Evolutionary conservation across 169 alveolate species (phyloP).

Genomic region (Cryptosporidium canis): DNA sequence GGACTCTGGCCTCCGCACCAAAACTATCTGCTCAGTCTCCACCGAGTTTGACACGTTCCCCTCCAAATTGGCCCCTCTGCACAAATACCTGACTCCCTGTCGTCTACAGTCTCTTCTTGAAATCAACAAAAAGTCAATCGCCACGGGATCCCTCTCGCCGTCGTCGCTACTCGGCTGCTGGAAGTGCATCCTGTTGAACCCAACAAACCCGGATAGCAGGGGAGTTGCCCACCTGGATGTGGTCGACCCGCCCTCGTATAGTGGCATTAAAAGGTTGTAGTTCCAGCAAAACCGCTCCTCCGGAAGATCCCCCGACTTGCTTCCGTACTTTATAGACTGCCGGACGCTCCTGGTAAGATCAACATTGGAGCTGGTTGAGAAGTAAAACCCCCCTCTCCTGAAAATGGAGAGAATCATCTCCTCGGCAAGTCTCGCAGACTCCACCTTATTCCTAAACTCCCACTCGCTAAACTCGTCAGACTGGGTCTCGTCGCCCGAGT

Average conservation of each 20-base stretch:
- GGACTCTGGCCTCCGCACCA: slow-evolving; percentile 78
- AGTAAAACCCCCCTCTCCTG: slow-evolving; percentile 65
- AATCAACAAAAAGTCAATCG: slow-evolving; percentile 79
- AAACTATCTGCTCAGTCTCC: slow-evolving; percentile 94
- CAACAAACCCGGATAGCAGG: slow-evolving; percentile 42
- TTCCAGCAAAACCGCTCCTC: slow-evolving; percentile 69
- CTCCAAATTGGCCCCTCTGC: slow-evolving; percentile 91
- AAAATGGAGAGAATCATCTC: slow-evolving; percentile 55
- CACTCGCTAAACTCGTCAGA: background rate
- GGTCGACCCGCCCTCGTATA: slow-evolving; percentile 48
- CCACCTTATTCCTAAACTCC: background rate
- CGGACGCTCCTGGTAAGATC: slow-evolving; percentile 47
- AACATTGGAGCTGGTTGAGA: slow-evolving; percentile 6
- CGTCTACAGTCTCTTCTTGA: slow-evolving; percentile 92
- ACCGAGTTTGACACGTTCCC: slow-evolving; percentile 92
- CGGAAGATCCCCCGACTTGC: slow-evolving; percentile 42
- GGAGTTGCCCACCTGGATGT: slow-evolving; percentile 73
- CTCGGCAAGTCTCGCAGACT: slow-evolving; percentile 43
- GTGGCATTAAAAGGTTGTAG: slow-evolving; percentile 35
- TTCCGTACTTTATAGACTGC: slow-evolving; percentile 47
- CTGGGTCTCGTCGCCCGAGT: background rate
- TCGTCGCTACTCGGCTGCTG: background rate
- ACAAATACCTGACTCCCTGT: slow-evolving; percentile 94
- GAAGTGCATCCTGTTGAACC: slow-evolving; percentile 27
- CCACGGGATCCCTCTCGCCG: background rate